These are phyloP conservation scores for Papiliotrema nemorosa DNA, from an alignment of 1,284 basidiomycete genomes.

Conservation along the genomic window DNA sequence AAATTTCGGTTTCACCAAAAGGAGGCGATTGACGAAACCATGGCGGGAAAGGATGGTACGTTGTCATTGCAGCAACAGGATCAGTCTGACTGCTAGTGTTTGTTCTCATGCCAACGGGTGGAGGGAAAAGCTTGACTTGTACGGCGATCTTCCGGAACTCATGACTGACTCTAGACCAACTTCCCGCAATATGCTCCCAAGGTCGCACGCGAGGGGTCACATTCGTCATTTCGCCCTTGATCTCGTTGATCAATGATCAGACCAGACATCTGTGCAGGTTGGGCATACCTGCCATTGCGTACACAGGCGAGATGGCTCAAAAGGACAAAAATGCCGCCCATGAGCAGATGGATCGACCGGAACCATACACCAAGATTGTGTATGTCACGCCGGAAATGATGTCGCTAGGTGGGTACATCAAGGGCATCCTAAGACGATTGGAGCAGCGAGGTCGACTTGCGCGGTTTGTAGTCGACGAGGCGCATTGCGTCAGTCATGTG, in stretches of 20 bases:
- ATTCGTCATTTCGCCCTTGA: slow-evolving; percentile 83
- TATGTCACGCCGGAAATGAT: slow-evolving; percentile 96
- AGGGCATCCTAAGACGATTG: slow-evolving; percentile 59
- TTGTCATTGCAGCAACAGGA: background rate
- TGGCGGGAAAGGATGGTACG: slow-evolving; percentile 66
- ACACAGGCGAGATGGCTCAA: slow-evolving; percentile 60
- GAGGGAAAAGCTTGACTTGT: slow-evolving; percentile 84
- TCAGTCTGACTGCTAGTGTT: slow-evolving; percentile 57
- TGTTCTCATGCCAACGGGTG: slow-evolving; percentile 95
- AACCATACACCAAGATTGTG: slow-evolving; percentile 58
- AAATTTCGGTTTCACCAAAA: slow-evolving; percentile 80
- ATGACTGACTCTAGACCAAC: slow-evolving; percentile 54
- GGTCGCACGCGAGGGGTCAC: slow-evolving; percentile 79
- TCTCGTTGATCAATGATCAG: slow-evolving; percentile 90
- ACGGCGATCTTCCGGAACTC: slow-evolving; percentile 33
- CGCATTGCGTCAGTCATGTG: slow-evolving; percentile 72
- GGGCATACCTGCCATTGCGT: slow-evolving; percentile 67
- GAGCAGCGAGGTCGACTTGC: slow-evolving; percentile 63
- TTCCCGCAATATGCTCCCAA: slow-evolving; percentile 75
- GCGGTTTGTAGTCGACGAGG: slow-evolving; percentile 93
- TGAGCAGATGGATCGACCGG: slow-evolving; percentile 52
- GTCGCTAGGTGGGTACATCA: slow-evolving; percentile 60
- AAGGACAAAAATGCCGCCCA: slow-evolving; percentile 49
- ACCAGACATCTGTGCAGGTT: slow-evolving; percentile 66
- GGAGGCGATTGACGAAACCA: slow-evolving; percentile 73